These are phyloP conservation scores for Venturia asperata DNA, from an alignment of 2,329 filamentous ascomycete genomes.

Conservation along the genomic window DNA sequence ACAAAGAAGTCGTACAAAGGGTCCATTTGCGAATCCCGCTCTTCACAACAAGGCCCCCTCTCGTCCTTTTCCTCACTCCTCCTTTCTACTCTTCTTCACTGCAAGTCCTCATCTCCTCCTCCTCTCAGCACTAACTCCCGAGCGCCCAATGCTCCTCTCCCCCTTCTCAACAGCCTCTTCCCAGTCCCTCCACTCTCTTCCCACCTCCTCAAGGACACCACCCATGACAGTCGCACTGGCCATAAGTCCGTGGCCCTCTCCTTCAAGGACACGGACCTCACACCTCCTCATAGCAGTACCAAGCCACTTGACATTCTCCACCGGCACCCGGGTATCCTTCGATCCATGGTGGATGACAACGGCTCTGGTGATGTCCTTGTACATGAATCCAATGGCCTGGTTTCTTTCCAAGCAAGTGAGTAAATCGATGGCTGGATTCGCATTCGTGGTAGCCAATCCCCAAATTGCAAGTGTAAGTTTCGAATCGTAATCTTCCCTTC, in stretches of 20 bases:
- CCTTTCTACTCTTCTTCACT: neutral
- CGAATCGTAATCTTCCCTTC: conserved; percentile 69
- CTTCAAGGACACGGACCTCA: conserved; percentile 82
- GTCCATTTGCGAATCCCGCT: neutral
- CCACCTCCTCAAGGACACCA: conserved; percentile 87
- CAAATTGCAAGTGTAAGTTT: conserved; percentile 89
- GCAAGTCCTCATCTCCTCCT: neutral
- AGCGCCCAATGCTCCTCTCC: conserved; percentile 21
- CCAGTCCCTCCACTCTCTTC: conserved; percentile 66
- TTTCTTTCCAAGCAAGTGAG: conserved; percentile 86
- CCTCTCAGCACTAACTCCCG: conserved; percentile 19
- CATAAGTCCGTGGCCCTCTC: conserved; percentile 93
- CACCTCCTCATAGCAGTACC: conserved; percentile 89
- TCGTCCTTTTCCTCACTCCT: neutral
- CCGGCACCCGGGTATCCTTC: conserved; percentile 82
- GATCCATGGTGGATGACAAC: conserved; percentile 93
- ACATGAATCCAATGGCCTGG: conserved; percentile 89
- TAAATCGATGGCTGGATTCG: conserved; percentile 89
- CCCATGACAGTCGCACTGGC: conserved; percentile 91
- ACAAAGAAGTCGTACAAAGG: conserved; percentile 7
- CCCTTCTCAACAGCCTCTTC: conserved; percentile 27
- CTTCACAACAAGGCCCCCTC: neutral
- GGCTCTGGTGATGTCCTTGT: conserved; percentile 86
- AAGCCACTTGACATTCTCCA: conserved; percentile 92
- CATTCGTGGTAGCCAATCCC: conserved; percentile 82